Base-by-base conservation (phyloP, 495 filamentous ascomycete species). In the Evansstolkia leycettana region DNA sequence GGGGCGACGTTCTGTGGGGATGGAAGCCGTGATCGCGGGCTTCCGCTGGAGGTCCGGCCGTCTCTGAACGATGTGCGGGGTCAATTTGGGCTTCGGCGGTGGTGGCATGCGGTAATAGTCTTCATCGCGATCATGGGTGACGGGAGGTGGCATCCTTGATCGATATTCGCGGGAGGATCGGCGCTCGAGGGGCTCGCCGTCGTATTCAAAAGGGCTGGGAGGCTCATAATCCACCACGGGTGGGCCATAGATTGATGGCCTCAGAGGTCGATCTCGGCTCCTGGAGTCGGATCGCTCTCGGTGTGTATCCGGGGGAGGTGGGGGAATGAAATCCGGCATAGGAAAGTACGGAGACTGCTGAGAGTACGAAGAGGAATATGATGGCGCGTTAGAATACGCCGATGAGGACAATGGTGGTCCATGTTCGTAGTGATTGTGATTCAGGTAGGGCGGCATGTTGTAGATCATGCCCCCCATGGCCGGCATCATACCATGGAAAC, bases 31-130 rank as follows among this genome's bases (percentile, higher is more conserved):
- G 5, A 52, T 50, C 2, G 44, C 46, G 6, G 46, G 19, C 33
- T 62, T 63, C 5, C 47, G 59, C 2, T 46, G 48, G 9, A 38
- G 46, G 10, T 55, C 52, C 2, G 46, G 54, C 16, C 52, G 53
- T 36, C 52, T 57, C 34, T 67, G 61, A 34, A 60, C 56, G 25
- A 67, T 54, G 25, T 55, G 46, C 28, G 60, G 48, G 35, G 51
- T 16, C 26, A 49, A 23, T 36, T 40, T 56, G 28, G 45, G 28
- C 38, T 54, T 62, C 13, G 62, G 58, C 19, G 56, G 61, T 10
- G 62, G 64, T 25, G 58, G 63, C 59, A 69, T 68, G 23, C 45
- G 51, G 32, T 61, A 58, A 31, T 50, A 62, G 27, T 69, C 64
- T 32, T 71, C 66, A n/a, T 59, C 57, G 3, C 38, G 45, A 7